Conservation (phyloP, 2,329 filamentous ascomycete genomes). For the Beauveria pseudobassiana region DNA sequence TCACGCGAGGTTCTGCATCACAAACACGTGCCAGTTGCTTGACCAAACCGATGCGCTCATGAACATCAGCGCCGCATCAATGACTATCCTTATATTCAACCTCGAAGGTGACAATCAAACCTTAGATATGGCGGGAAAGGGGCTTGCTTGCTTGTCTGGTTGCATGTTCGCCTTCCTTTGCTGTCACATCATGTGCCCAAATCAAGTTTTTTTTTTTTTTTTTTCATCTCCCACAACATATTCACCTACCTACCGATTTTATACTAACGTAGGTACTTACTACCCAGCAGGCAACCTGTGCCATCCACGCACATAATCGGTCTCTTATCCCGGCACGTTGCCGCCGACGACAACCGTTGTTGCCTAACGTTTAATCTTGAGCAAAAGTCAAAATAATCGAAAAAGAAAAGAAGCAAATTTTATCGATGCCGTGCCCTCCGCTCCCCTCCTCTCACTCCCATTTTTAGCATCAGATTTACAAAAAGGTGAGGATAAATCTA, state of each 20-base stretch:
- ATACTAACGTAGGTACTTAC: neutral
- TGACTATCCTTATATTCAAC: too few species aligned
- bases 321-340: neutral
- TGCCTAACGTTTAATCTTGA: neutral
- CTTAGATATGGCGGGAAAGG: neutral
- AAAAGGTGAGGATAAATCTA: neutral
- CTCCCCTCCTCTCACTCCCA: neutral
- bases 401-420: neutral
- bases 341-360: neutral
- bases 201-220: neutral
- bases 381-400: neutral
- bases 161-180: neutral
- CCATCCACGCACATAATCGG: neutral
- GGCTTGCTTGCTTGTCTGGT: neutral
- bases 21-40: too few species aligned
- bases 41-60: too few species aligned
- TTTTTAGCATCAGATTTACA: neutral
- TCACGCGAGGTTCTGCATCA: too few species aligned
- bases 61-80: too few species aligned
- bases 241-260: too few species aligned
- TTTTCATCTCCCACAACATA: neutral
- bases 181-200: conserved; percentile 4
- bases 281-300: neutral
- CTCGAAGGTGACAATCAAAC: too few species aligned
- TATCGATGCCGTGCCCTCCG: neutral